Percentiles rank a stretch among this genome's conserved stretches.
These are phyloP conservation scores for Globisporangium orthogonon DNA, from an alignment of 352 stramenopile genomes.

Conservation along the genomic window DNA sequence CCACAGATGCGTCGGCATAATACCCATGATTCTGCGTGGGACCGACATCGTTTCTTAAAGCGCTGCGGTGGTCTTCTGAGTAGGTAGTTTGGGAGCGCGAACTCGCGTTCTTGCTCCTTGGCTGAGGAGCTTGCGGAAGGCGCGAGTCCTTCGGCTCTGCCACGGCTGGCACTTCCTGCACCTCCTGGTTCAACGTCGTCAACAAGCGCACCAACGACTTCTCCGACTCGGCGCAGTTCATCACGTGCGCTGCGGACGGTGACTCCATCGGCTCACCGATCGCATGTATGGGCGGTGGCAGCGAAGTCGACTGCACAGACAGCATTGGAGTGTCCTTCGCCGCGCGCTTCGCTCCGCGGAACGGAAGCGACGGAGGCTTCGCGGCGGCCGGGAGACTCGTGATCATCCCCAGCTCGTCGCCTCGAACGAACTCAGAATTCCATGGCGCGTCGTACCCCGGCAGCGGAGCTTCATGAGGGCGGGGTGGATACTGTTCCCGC, in stretches of 20 bases:
- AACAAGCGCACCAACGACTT: slow-evolving; percentile 60
- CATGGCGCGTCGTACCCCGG: background rate
- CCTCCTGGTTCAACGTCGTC: slow-evolving; percentile 51
- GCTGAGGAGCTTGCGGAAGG: background rate
- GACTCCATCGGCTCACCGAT: slow-evolving; percentile 19
- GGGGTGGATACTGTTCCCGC: background rate
- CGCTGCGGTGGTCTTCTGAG: background rate
- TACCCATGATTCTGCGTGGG: background rate
- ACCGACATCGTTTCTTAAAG: background rate
- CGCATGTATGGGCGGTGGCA: background rate
- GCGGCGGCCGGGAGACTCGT: slow-evolving; percentile 3
- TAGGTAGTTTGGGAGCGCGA: background rate
- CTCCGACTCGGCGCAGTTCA: slow-evolving; percentile 66
- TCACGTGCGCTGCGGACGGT: slow-evolving; percentile 40
- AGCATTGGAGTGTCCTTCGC: slow-evolving; percentile 30
- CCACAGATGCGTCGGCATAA: background rate
- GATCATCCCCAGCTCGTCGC: background rate
- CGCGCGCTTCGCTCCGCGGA: slow-evolving; percentile 28
- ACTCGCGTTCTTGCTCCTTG: background rate
- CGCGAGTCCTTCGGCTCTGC: slow-evolving; percentile 8
- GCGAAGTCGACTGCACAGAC: background rate
- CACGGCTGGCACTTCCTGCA: slow-evolving; percentile 1
- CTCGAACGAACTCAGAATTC: background rate
- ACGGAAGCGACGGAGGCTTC: slow-evolving; percentile 10
- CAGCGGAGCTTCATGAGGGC: background rate